Evolutionary conservation across 2,329 filamentous ascomycete species (phyloP), one percentile per base, ranked within the genome.

Genomic region (Alternaria brassicae): DNA sequence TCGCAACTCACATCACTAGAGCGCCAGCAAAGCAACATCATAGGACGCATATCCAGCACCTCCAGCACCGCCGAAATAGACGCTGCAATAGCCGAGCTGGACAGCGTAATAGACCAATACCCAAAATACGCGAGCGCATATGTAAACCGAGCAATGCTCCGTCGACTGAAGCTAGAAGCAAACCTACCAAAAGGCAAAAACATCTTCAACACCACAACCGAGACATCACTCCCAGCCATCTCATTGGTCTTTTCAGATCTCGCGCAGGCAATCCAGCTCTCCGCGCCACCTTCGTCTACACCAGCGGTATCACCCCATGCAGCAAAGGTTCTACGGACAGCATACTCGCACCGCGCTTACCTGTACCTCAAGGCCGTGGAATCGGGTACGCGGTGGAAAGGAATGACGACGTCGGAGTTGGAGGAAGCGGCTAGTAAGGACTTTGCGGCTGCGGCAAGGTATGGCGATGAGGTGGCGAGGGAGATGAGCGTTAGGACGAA

Each of bases 121-220:
- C 89, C 90, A 3, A 77, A 80, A 30, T 93, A 93, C 75, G 89
- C 90, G 21, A 91, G 89, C 63, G 89, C 88, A 6, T 85, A 87
- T 58, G 90, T 92, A 73, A 93, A 94, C 76, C 84, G 90, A 49
- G 91, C 89, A 3, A 91, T 93, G 74, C 83, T 89, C 8, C 68
- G 85, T 28, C 80, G 89, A 21, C 81, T 89, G 47, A 77, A 88
- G 56, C 87, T 89, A 5, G 72, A 74, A 61, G 49, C 58, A n/a
- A 6, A 60, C n/a, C 7, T 71, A 3, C 10, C 37, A 42, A n/a
- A 30, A 12, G 25, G 27, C 2, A 50, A 61, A 21, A 56, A 52
- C 4, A 63, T 71, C 4, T 76, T 67, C 63, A 34, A 51, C 56
- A 5, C 45, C 65, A 25, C 65, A 4, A 36, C 23, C 62, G 8